Conservation (phyloP, 208 protist species). For the Porcisia deanei region DNA sequence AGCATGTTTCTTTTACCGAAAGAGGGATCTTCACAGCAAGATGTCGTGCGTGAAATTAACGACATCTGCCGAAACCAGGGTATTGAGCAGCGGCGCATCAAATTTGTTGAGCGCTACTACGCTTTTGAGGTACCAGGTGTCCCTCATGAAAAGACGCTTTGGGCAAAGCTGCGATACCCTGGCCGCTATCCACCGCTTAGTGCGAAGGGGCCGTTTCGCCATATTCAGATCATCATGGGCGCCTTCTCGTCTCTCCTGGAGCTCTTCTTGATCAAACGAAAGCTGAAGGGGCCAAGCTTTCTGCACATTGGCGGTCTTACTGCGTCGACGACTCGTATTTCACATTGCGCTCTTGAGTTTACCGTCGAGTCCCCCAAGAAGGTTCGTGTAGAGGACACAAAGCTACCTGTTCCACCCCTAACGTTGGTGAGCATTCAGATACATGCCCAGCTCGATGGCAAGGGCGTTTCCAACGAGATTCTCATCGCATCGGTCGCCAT, state of each 20-base stretch:
- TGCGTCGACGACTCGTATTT: slow-evolving; percentile 47
- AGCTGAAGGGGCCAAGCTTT: slow-evolving; percentile 95
- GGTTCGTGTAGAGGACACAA: slow-evolving; percentile 56
- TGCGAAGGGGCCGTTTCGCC: slow-evolving; percentile 41
- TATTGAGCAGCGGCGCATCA: slow-evolving; percentile 80
- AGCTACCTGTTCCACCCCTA: slow-evolving; percentile 77
- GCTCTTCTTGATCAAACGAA: slow-evolving; percentile 93
- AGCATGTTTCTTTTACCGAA: slow-evolving; percentile 79
- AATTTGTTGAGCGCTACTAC: slow-evolving; percentile 93
- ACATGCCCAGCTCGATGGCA: slow-evolving; percentile 86
- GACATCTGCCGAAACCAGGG: slow-evolving; percentile 62
- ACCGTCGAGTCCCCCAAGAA: slow-evolving; percentile 69
- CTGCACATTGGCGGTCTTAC: slow-evolving; percentile 57
- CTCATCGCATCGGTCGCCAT: slow-evolving; percentile 80
- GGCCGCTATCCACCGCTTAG: slow-evolving; percentile 65
- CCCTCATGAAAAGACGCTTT: slow-evolving; percentile 77
- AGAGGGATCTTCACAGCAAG: slow-evolving; percentile 47
- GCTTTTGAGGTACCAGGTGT: slow-evolving; percentile 89
- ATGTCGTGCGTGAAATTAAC: slow-evolving; percentile 87
- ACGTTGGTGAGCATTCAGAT: slow-evolving; percentile 88
- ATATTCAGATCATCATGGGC: slow-evolving; percentile 89
- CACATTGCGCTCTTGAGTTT: slow-evolving; percentile 89
- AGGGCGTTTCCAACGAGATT: slow-evolving; percentile 89
- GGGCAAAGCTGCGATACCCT: slow-evolving; percentile 91
- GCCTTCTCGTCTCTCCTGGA: slow-evolving; percentile 85